Evolutionary conservation across 2,329 filamentous ascomycete species (phyloP), one percentile per base, ranked within the genome.

Genomic region (Knufia petricola): DNA sequence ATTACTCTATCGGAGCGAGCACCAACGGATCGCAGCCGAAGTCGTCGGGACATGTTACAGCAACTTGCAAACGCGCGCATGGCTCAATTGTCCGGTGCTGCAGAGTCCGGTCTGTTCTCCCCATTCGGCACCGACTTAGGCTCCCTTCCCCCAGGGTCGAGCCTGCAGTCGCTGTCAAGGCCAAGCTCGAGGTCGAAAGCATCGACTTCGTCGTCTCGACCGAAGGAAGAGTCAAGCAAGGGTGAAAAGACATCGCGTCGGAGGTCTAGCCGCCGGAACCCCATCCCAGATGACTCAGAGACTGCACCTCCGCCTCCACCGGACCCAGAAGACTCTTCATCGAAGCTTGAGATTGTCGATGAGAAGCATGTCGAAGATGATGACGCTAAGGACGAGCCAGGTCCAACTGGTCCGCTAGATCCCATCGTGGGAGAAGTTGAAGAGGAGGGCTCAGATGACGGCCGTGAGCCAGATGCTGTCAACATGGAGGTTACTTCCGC

Each of bases 351-450:
- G 67, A 95, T 90, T 64, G 89, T 88, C 6, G 90, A 96, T 62
- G 90, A 96, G 68, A 85, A 85, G 63, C 86, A 87, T 47, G 66
- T 95, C 10, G 83, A 82, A 12, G 84, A 85, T 30, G 81, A 83
- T 12, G 81, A 81, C 13, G 82, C 69, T 39, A 76, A 76, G 7
- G 71, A 70, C 7, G 68, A 69, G 10, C 70, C 70, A 19, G 69
- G 62, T 24, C 8, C 32, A 20, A 69, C 72, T 10, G 72, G 72
- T 55, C 80, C 84, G 4, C 69, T 96, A 44, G 87, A 95, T 63
- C 82, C 87, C 19, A 85, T 96, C 52, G 83, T 95, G n/a, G 87
- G 89, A 51, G 87, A 94, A 57, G 71, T 95, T 1, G 87, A 95
- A 49, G 85, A 90, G 52, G 87, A 89, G 26, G 82, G 90, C 65